Evolutionary conservation across 129 eudicot species (phyloP).

Genomic region (Arctium minus): DNA sequence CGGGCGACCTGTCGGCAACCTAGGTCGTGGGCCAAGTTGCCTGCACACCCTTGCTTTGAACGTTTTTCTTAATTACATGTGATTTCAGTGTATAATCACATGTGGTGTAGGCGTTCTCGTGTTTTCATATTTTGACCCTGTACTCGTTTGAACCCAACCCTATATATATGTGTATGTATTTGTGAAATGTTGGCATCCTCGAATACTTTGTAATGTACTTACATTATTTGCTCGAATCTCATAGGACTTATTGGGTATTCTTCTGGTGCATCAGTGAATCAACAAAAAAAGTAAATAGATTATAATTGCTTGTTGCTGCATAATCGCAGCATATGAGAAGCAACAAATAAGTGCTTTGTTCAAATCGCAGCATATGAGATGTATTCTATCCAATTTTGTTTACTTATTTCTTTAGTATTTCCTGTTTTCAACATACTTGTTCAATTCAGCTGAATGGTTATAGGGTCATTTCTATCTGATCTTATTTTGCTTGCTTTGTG

Average conservation of each 20-base stretch:
- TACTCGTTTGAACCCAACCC: not conserved
- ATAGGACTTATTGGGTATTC: not conserved
- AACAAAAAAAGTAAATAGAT: not conserved
- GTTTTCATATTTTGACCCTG: not conserved
- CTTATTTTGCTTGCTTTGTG: not conserved
- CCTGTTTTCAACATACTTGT: not conserved
- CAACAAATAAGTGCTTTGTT: not conserved
- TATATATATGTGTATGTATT: not conserved
- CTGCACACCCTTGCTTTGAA: not conserved
- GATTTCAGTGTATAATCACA: not conserved
- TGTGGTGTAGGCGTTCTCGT: not conserved
- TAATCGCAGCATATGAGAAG: not conserved
- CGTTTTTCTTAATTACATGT: not conserved
- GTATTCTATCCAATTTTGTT: not conserved
- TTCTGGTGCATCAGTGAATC: not conserved
- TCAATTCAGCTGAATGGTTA: not conserved
- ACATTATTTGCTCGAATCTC: not conserved
- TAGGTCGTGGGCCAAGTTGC: not conserved
- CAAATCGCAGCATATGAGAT: not conserved
- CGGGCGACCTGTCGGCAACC: not conserved
- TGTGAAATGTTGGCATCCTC: not conserved
- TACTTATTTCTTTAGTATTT: not conserved
- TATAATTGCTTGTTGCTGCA: not conserved
- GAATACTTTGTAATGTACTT: not conserved
- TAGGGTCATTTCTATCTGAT: not conserved